These are phyloP conservation scores for Trichoderma sp. DNA, from an alignment of 2,329 filamentous ascomycete species.

Conservation along the genomic window DNA sequence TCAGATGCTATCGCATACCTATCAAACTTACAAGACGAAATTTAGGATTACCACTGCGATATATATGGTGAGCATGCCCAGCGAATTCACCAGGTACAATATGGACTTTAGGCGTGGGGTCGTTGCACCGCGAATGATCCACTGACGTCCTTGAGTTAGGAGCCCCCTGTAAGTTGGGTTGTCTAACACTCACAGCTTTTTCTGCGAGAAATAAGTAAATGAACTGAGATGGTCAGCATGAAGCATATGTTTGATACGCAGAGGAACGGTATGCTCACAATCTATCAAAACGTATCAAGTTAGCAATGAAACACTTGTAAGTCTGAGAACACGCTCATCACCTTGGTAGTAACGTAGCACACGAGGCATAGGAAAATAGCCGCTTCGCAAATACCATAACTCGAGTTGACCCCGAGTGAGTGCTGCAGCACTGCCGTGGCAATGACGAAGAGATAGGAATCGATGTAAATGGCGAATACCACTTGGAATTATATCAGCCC, in stretches of 20 bases:
- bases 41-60: slow-evolving; percentile 53
- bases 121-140: slow-evolving; percentile 55
- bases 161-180: not conserved
- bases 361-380: slow-evolving; percentile 60
- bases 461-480: slow-evolving; percentile 57
- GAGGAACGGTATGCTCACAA: slow-evolving; percentile 28
- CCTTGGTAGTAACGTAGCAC: slow-evolving; percentile 64
- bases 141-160: slow-evolving; percentile 34
- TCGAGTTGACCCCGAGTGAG: slow-evolving; percentile 55
- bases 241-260: not conserved
- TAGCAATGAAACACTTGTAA: not conserved
- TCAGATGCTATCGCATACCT: not conserved
- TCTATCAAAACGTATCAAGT: slow-evolving; percentile 26
- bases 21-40: slow-evolving; percentile 55
- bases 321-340: slow-evolving; percentile 27
- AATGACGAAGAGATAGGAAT: slow-evolving; percentile 60
- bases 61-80: slow-evolving; percentile 53
- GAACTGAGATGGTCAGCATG: slow-evolving; percentile 36
- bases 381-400: slow-evolving; percentile 50
- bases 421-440: slow-evolving; percentile 56
- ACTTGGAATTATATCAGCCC: slow-evolving; percentile 39
- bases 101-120: slow-evolving; percentile 54
- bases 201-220: slow-evolving; percentile 67
- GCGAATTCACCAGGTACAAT: slow-evolving; percentile 60
- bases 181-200: slow-evolving; percentile 50